A percentile compares a stretch with the other conserved stretches of the same genome.
Conservation (phyloP, 2,329 filamentous ascomycete genomes). For the Mariannaea elegans region DNA sequence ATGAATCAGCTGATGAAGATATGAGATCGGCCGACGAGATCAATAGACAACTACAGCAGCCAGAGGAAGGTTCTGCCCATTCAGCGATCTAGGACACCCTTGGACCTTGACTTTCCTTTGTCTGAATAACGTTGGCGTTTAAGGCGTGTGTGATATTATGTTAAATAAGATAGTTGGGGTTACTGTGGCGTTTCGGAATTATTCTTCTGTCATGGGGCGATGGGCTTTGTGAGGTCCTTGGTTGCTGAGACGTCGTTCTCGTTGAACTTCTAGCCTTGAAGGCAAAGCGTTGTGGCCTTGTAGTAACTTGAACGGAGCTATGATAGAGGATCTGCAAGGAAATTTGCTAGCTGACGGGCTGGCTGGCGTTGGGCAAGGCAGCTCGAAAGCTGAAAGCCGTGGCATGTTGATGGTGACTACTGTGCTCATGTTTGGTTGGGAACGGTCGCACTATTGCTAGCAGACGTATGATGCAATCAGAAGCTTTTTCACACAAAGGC, state of each 20-base stretch:
- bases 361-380: slow-evolving; percentile 17
- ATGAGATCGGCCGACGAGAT: slow-evolving; percentile 62
- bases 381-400: slow-evolving; percentile 3
- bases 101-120: slow-evolving; percentile 13
- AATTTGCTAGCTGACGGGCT: slow-evolving; percentile 7
- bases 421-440: slow-evolving; percentile 6
- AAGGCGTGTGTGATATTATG: slow-evolving; percentile 25
- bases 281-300: not conserved
- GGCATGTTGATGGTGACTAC: not conserved
- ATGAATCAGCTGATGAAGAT: slow-evolving; percentile 51
- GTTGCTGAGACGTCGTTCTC: too few species aligned
- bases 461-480: slow-evolving; percentile 6
- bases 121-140: slow-evolving; percentile 30
- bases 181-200: slow-evolving; percentile 36
- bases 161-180: slow-evolving; percentile 30
- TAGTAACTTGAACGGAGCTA: not conserved
- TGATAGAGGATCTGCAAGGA: slow-evolving; percentile 1
- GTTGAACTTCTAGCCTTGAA: too few species aligned
- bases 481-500: too few species aligned
- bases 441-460: not conserved
- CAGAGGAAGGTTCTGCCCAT: slow-evolving; percentile 42
- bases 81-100: slow-evolving; percentile 28
- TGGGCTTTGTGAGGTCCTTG: not conserved
- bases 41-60: slow-evolving; percentile 61
- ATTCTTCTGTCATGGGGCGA: slow-evolving; percentile 8